Percentiles rank a stretch among this genome's conserved stretches.
phyloP scores from a whole-genome alignment of 805 yeast species.

The Komagataella ulmi region DNA sequence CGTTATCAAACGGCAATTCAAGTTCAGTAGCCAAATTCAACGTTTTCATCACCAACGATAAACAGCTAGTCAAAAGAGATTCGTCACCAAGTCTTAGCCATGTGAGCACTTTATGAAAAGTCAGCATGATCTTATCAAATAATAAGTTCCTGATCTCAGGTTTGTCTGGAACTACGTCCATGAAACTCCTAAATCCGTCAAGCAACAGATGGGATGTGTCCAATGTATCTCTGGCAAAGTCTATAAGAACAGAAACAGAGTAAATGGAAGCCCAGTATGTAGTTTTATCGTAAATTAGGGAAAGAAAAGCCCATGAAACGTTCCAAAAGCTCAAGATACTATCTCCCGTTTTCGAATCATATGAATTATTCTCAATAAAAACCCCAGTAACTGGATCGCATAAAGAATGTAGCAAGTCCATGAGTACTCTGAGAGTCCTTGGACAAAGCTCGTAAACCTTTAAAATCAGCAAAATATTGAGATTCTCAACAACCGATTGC shows the following conservation, averaged over 20 bases:
- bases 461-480: conserved; percentile 29
- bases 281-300: conserved; percentile 54
- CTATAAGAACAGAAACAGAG: conserved; percentile 44
- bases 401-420: conserved; percentile 57
- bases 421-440: conserved; percentile 55
- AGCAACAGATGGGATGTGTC: conserved; percentile 62
- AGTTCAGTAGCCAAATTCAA: conserved; percentile 51
- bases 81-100: conserved; percentile 80
- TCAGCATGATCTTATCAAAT: conserved; percentile 41
- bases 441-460: conserved; percentile 62
- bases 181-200: conserved; percentile 47
- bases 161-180: conserved; percentile 13
- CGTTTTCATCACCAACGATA: conserved; percentile 49
- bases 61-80: conserved; percentile 62
- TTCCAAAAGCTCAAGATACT: conserved; percentile 41
- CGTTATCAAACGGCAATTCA: conserved; percentile 34
- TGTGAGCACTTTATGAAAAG: conserved; percentile 55
- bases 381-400: conserved; percentile 58
- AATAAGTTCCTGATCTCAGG: conserved; percentile 16
- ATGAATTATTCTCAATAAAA: conserved; percentile 8
- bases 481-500: conserved; percentile 29
- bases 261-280: conserved; percentile 63
- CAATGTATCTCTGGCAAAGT: conserved; percentile 77
- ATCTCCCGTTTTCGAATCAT: conserved; percentile 12
- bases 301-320: conserved; percentile 57